Base-by-base conservation (phyloP, 2,329 filamentous ascomycete species). In the Fusarium sp. region DNA sequence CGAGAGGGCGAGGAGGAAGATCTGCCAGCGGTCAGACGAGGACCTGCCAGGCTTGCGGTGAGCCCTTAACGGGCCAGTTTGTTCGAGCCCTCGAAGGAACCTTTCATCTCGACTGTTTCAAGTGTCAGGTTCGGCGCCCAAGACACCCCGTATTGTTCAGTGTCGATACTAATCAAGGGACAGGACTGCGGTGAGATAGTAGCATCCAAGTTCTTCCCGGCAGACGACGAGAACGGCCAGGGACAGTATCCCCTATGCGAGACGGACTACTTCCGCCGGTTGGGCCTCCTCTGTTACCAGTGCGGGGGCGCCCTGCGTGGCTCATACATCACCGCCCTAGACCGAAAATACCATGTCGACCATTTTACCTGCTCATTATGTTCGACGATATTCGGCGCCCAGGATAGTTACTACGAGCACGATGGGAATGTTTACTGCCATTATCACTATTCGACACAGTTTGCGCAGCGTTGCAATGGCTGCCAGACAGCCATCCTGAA, bases 351-450 rank as follows among this genome's bases (percentile, higher is more conserved):
- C 83, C 97, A 98, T 84, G 97, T 99, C 76, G 96, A 98, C 83
- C 97, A 99, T 85, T 99, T 99, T 81, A 99, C 97, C 41, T 99
- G 97, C 84, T 98, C 95, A 13, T 92, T 98, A 35, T 99, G 97
- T 81, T 94, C 95, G 6, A 98, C 97, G 2, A 93, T 98, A n/a
- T 99, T 99, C 81, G 97, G 97, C 61, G 97, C 97, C 8, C 95
- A 97, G 80, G 97, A 99, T 86, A 98, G 95, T 82, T 99, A 99
- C 83, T 99, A 99, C 84, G 97, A 99, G 83, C 97, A 99, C 80
- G 95, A 98, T 79, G 93, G 95, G 74, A 93, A 94, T 78, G 97
- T 99, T 29, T 99, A 98, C 83, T 99, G 97, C 83, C 97, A 99
- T 82, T 99, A 97, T 82, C 97, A 99, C 84, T 99, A 99, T 83